A percentile compares a stretch with the other conserved stretches of the same genome.
These are phyloP conservation scores for Xanthoconium stramineum DNA, from an alignment of 768 basidiomycete species.

Conservation along the genomic window DNA sequence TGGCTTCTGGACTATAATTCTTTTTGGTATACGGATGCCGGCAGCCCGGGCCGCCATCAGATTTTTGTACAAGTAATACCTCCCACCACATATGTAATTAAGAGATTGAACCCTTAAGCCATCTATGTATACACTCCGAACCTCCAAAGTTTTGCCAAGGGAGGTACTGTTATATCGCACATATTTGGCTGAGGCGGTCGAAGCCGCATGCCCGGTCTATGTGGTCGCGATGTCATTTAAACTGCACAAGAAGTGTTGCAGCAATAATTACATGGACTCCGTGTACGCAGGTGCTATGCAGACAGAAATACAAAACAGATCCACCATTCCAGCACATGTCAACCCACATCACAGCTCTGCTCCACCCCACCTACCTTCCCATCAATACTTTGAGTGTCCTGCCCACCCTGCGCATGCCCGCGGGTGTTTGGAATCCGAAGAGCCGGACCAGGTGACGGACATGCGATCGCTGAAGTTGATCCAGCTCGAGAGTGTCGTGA, in stretches of 20 bases:
- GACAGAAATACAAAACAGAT: constrained; percentile 11
- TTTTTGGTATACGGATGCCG: too few species aligned
- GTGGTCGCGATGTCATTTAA: neutral
- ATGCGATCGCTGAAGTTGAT: constrained; percentile 16
- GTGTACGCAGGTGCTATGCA: constrained; percentile 1
- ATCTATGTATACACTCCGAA: too few species aligned
- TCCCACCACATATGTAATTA: too few species aligned
- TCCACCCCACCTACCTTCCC: constrained; percentile 17
- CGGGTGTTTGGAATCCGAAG: constrained; percentile 10
- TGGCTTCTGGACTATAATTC: too few species aligned
- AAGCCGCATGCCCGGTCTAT: too few species aligned
- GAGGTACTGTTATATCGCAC: too few species aligned
- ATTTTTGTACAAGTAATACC: too few species aligned
- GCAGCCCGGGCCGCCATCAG: too few species aligned
- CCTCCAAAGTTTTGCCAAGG: too few species aligned
- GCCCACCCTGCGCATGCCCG: constrained; percentile 19
- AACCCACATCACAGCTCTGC: constrained; percentile 11
- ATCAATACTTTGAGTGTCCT: constrained; percentile 15
- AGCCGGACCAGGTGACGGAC: constrained; percentile 15
- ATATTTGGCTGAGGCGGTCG: too few species aligned
- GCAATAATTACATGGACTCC: neutral
- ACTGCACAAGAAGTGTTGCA: neutral
- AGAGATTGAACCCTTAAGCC: too few species aligned
- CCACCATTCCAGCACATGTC: constrained; percentile 1
- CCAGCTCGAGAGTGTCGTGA: constrained; percentile 21